A percentile compares a stretch with the other conserved stretches of the same genome.
Evolutionary conservation across 1,139 yeast genomes (phyloP).

Genomic region (Sugiyamaella pinicola): DNA sequence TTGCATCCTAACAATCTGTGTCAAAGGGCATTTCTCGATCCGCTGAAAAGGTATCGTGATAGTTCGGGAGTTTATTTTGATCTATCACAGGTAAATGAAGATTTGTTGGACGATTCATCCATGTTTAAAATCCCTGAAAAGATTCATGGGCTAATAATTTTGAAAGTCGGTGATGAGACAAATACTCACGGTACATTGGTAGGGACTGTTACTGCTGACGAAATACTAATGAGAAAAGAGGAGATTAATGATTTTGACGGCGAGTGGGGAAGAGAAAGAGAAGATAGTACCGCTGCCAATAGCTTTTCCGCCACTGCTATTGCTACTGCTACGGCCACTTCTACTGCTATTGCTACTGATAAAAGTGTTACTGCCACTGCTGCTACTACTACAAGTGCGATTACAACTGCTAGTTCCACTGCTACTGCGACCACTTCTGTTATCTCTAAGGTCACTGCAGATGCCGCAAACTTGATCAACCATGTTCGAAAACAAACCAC

Average conservation of each 20-base stretch:
- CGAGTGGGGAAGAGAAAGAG: no score
- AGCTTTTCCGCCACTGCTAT: not conserved
- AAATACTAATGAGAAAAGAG: conserved; percentile 48
- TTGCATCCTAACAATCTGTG: conserved; percentile 40
- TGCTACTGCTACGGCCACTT: conserved; percentile 13
- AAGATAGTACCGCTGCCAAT: no score
- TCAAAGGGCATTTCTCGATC: conserved; percentile 41
- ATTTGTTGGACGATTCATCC: conserved; percentile 20
- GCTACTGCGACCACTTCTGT: conserved; percentile 28
- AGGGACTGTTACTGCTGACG: conserved; percentile 64
- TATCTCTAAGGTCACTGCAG: not conserved
- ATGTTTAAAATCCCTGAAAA: conserved; percentile 27
- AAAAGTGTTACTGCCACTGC: not conserved
- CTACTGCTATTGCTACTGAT: conserved; percentile 2
- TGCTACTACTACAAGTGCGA: not conserved
- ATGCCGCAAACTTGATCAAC: no score
- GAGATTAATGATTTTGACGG: conserved; percentile 14
- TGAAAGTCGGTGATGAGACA: conserved; percentile 47
- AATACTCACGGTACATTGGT: conserved; percentile 50
- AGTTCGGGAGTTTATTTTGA: conserved; percentile 22
- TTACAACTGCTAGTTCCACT: not conserved
- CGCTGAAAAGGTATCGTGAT: conserved; percentile 32
- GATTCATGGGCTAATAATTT: conserved; percentile 40
- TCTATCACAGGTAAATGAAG: conserved; percentile 18
- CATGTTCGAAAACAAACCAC: not conserved